Evolutionary conservation across 2,329 filamentous ascomycete genomes (phyloP).

Genomic region (Dactylella cylindrospora): DNA sequence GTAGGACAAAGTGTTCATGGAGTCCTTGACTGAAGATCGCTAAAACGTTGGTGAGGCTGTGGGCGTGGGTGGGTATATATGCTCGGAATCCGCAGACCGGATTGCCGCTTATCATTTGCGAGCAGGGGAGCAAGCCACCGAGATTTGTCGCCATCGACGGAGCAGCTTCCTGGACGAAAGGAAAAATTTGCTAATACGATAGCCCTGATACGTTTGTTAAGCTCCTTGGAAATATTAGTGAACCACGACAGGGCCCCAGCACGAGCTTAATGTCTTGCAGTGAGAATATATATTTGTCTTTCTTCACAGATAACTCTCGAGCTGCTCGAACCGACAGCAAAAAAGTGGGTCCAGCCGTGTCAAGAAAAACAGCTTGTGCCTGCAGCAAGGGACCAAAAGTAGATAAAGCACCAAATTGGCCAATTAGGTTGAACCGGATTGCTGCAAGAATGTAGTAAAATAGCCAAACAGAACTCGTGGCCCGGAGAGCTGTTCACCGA

Average conservation of each 20-base stretch:
- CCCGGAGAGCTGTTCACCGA: slow-evolving; percentile 43
- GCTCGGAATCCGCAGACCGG: slow-evolving; percentile 22
- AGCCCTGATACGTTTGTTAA: neutral
- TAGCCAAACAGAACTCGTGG: slow-evolving; percentile 15
- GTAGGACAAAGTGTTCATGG: too few relatives aligned
- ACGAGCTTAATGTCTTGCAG: too few relatives aligned
- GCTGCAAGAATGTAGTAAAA: slow-evolving; percentile 18
- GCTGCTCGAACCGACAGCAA: too few relatives aligned
- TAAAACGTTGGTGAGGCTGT: too few relatives aligned
- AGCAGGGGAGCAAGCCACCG: neutral
- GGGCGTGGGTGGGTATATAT: slow-evolving; percentile 23
- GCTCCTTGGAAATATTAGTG: slow-evolving; percentile 2
- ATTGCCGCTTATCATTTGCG: slow-evolving; percentile 6
- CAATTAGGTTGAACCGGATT: slow-evolving; percentile 7
- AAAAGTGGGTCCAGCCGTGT: slow-evolving; percentile 8
- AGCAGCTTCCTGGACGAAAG: slow-evolving; percentile 6
- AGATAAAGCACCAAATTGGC: slow-evolving; percentile 15
- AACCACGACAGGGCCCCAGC: too few relatives aligned
- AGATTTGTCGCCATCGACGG: neutral
- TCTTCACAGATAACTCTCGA: too few relatives aligned
- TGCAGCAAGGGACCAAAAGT: slow-evolving; percentile 32
- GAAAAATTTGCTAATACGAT: too few relatives aligned
- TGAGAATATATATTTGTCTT: too few relatives aligned
- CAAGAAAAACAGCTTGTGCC: slow-evolving; percentile 2
- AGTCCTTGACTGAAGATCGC: too few relatives aligned